Evolutionary conservation across 768 basidiomycete species (phyloP), one percentile per base, ranked within the genome.

Genomic region (Macrocybe gigantea): DNA sequence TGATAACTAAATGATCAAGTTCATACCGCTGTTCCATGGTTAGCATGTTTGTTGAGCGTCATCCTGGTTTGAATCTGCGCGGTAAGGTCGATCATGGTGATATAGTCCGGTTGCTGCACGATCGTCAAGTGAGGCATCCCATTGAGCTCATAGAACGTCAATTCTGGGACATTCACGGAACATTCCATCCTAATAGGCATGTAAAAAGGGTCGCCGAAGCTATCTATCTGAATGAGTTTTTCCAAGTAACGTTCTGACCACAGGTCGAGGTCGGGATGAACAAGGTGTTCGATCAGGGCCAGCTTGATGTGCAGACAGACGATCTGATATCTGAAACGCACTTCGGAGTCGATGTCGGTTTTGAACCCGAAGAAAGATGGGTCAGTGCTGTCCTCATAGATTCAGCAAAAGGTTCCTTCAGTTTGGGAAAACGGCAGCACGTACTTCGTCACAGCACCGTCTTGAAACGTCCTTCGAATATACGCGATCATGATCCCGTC

Each of bases 401-500:
- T 57, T 45, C 30, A 63, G 59, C 53, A 7, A 9, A 22, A 11
- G 10, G 33, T 41, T 41, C 40, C 6, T 13, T 8, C 8, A 11
- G 14, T 38, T 4, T 14, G 32, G 4, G 22, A 36, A 6, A 36
- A 49, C 49, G 36, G 12, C 47, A 48, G 32, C 33, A 45, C 53
- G 50, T 48, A 53, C 53, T 53, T 51, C 14, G 40, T 37, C 11
- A 44, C 47, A 11, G 38, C 58, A 15, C 57, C 64, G 31, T 57
- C 49, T 43, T 57, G 52, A 47, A 64, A 69, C 15, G 58, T 67
- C 40, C 78, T 64, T 7, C 72, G 66, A 2, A 73, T 59, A 56
- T 73, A 83, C 0, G 77, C 73, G 15, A 86, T 75, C 61, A 79
- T 72, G 36, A 87, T 77, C 6, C 79, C 82, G 13, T 56, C 65